phyloP scores from a whole-genome alignment of 768 basidiomycete genomes.

The Thelephora aurantiotincta region DNA sequence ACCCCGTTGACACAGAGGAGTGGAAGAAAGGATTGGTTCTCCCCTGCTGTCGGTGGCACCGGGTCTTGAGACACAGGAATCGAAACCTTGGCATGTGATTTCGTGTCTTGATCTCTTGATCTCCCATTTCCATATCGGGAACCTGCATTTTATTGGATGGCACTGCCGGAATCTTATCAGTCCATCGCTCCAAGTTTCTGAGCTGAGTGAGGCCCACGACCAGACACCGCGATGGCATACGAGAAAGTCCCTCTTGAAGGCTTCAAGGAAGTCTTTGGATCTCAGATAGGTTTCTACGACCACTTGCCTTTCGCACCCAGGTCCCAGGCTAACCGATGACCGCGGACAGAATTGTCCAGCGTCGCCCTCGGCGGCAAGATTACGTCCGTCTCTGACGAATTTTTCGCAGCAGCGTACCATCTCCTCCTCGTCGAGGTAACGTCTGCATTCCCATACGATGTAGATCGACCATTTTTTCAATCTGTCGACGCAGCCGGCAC shows the following conservation, averaged over 20 bases:
- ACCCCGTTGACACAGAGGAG: neutral
- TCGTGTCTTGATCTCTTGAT: neutral
- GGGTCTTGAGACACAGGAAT: neutral
- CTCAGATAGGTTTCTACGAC: slow-evolving; percentile 31
- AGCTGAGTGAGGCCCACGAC: too few relatives aligned
- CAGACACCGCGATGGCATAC: slow-evolving; percentile 23
- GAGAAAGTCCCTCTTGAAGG: slow-evolving; percentile 29
- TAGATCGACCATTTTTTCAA: neutral
- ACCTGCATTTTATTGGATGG: neutral
- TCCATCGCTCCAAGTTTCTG: too few relatives aligned
- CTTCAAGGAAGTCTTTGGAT: slow-evolving; percentile 33
- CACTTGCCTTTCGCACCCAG: neutral
- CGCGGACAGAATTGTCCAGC: slow-evolving; percentile 71
- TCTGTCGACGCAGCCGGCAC: slow-evolving; percentile 46
- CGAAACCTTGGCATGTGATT: slow-evolving; percentile 1
- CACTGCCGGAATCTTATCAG: neutral
- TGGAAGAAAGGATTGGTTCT: neutral
- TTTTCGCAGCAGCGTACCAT: slow-evolving; percentile 82
- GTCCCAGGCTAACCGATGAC: neutral
- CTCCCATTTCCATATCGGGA: neutral
- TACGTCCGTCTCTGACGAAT: slow-evolving; percentile 79
- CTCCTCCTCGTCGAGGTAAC: slow-evolving; percentile 71
- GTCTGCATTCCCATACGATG: slow-evolving; percentile 1
- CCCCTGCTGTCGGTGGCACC: neutral
- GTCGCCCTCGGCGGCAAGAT: slow-evolving; percentile 69